Percentiles rank a stretch among this genome's conserved stretches.
Conservation (phyloP, 192 early-diverging fungal genomes). For the Linnemannia zychae region DNA sequence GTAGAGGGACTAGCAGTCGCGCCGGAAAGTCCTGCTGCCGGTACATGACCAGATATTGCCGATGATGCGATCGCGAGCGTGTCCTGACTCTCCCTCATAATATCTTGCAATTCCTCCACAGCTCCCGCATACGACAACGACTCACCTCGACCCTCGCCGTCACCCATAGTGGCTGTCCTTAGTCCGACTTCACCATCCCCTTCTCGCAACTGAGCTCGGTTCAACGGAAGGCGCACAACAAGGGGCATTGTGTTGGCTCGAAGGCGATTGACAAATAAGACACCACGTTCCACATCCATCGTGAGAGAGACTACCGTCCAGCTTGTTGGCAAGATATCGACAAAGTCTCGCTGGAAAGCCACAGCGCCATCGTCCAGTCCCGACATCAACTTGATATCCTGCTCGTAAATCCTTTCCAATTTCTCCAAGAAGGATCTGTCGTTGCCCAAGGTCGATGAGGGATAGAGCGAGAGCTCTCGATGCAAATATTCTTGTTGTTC, state of each 20-base stretch:
- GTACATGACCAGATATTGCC: constrained; percentile 32
- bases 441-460: constrained; percentile 39
- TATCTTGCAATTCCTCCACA: constrained; percentile 72
- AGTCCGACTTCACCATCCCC: constrained; percentile 23
- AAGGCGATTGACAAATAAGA: constrained; percentile 80
- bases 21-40: not conserved
- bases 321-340: constrained; percentile 68
- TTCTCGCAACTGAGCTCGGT: constrained; percentile 57
- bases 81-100: constrained; percentile 78
- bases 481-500: constrained; percentile 30
- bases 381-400: constrained; percentile 43
- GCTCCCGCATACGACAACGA: constrained; percentile 63
- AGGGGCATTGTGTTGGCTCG: constrained; percentile 63
- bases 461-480: constrained; percentile 2
- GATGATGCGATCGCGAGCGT: constrained; percentile 68
- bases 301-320: constrained; percentile 89
- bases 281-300: constrained; percentile 74
- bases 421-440: constrained; percentile 33
- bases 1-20: not conserved
- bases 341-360: constrained; percentile 64
- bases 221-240: constrained; percentile 81
- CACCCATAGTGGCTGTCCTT: not conserved
- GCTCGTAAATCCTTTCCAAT: constrained; percentile 52
- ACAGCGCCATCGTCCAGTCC: constrained; percentile 24
- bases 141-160: not conserved